Evolutionary conservation across 2,329 filamentous ascomycete species (phyloP).

Genomic region (Paraconiothyrium sp.): DNA sequence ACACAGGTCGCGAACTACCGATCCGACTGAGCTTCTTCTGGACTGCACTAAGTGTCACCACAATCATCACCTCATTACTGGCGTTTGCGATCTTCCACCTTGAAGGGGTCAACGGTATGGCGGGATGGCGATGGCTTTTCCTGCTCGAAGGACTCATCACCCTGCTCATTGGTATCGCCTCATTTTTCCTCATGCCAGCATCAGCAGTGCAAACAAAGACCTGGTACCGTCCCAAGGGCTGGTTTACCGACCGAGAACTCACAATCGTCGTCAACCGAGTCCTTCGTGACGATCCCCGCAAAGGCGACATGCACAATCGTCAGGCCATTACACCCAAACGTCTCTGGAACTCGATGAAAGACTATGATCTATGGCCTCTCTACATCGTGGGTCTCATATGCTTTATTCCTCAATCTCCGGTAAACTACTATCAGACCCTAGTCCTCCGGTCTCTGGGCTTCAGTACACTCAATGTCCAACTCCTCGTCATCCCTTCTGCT

Average conservation of each 20-base stretch:
- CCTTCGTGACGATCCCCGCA: constrained; percentile 63
- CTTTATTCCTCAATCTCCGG: constrained; percentile 30
- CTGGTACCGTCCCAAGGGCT: constrained; percentile 65
- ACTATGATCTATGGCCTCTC: constrained; percentile 35
- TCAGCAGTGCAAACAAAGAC: constrained; percentile 58
- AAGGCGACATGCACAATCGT: constrained; percentile 65
- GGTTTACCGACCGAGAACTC: constrained; percentile 72
- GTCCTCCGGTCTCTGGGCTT: constrained; percentile 30
- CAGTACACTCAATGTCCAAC: constrained; percentile 59
- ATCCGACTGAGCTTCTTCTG: constrained; percentile 70
- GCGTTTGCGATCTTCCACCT: constrained; percentile 58
- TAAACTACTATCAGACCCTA: constrained; percentile 32
- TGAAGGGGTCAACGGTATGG: constrained; percentile 52
- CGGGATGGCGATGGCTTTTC: constrained; percentile 57
- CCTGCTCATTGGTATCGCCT: constrained; percentile 27
- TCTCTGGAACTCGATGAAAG: constrained; percentile 19
- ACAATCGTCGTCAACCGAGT: constrained; percentile 72
- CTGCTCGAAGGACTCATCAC: constrained; percentile 15
- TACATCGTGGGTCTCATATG: constrained; percentile 39
- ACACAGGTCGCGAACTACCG: constrained; percentile 70
- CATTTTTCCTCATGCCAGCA: constrained; percentile 42
- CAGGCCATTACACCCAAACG: constrained; percentile 52
- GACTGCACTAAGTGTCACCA: constrained; percentile 63
- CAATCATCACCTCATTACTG: constrained; percentile 57
- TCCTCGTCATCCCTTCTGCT: constrained; percentile 62